Conservation (phyloP, 345 rosid species). For the Corchorus olitorius region DNA sequence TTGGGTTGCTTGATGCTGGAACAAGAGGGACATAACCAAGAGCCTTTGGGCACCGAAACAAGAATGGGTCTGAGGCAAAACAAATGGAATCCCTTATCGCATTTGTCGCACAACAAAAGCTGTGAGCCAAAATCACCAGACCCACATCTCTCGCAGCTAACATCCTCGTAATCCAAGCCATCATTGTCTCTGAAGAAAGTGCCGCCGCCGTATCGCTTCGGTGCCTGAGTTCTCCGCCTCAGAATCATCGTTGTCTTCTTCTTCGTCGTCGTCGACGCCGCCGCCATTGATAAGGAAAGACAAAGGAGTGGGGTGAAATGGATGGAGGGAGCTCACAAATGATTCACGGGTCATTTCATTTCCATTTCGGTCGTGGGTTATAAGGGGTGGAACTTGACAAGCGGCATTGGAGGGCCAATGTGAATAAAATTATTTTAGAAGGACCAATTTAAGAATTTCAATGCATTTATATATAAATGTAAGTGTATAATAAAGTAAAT, state of each 20-base stretch:
- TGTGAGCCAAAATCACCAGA: constrained; percentile 63
- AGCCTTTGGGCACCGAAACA: constrained; percentile 79
- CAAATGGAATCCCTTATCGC: constrained; percentile 80
- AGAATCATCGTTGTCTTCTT: constrained; percentile 21
- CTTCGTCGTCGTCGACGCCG: background rate
- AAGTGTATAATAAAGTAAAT: too few species aligned
- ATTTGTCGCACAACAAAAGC: constrained; percentile 84
- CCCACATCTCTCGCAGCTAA: constrained; percentile 67
- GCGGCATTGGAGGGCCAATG: too few species aligned
- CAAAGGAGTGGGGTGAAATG: background rate
- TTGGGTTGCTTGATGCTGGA: constrained; percentile 54
- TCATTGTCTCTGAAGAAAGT: constrained; percentile 6
- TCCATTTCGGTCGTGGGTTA: background rate
- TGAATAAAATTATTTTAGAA: too few species aligned
- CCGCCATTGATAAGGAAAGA: background rate
- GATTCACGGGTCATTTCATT: background rate
- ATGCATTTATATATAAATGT: too few species aligned
- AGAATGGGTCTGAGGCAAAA: constrained; percentile 90
- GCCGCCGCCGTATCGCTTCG: constrained; percentile 33
- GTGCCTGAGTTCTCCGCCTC: constrained; percentile 57
- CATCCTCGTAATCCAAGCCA: constrained; percentile 36
- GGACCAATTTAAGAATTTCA: too few species aligned
- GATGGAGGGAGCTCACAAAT: background rate
- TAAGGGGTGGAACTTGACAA: background rate
- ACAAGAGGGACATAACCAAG: constrained; percentile 81